A percentile compares a stretch with the other conserved stretches of the same genome.
Conservation (phyloP, 2,329 filamentous ascomycete genomes). For the Ceratocystis huliohia region DNA sequence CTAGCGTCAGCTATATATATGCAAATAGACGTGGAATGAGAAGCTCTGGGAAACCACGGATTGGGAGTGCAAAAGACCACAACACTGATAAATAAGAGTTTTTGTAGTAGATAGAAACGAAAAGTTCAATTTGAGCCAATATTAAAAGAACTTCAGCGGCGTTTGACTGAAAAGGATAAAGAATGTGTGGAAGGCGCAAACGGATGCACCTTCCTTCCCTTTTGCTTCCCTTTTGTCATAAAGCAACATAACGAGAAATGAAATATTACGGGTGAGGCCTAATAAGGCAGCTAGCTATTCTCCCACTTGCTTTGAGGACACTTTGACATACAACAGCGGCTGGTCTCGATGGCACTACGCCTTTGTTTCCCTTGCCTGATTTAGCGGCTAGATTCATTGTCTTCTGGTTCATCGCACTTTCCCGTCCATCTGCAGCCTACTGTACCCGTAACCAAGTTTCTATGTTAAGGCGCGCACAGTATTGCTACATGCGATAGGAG, state of each 20-base stretch:
- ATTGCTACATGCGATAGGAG: background rate
- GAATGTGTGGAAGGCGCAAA: conserved; percentile 9
- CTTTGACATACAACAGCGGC: background rate
- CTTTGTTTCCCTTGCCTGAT: background rate
- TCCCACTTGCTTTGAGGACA: background rate
- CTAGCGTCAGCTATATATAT: background rate
- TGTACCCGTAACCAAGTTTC: background rate
- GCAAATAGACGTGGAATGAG: no score
- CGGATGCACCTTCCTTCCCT: background rate
- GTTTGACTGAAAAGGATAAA: background rate
- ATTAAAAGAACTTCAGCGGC: no score
- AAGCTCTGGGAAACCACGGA: no score
- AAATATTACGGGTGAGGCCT: background rate
- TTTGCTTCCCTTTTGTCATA: conserved; percentile 5
- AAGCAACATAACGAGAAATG: background rate
- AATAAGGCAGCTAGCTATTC: background rate
- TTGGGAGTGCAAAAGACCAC: background rate
- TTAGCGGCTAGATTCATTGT: background rate
- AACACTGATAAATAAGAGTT: background rate
- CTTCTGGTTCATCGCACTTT: background rate
- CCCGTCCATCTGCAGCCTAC: background rate
- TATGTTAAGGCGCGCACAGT: background rate
- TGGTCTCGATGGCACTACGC: background rate
- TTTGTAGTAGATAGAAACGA: background rate
- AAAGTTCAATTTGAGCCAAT: no score